Base-by-base conservation (phyloP, 2,329 filamentous ascomycete genomes). In the Pezicula rhizophila region DNA sequence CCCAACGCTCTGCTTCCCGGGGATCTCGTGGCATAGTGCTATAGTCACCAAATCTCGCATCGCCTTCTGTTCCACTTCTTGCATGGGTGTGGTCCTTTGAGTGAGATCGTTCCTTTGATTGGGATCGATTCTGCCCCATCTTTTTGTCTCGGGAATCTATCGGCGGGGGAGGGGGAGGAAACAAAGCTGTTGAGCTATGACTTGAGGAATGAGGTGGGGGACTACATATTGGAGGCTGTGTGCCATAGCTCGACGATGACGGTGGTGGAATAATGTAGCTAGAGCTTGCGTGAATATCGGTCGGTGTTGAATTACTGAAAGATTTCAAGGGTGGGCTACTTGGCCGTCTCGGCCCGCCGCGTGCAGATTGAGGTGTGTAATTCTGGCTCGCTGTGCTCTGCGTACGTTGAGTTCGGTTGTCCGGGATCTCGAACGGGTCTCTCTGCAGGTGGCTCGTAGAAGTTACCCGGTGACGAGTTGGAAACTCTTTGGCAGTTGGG, bases 391-490 rank as follows among this genome's bases (percentile, higher is more conserved):
- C 35, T 20, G 23, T 48, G 26, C 42, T 49, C 20, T 53, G 51
- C 20, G 52, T 56, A 40, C 57, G 57, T 31, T 53, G 34, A 40
- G 52, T 56, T 7, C 49, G 48, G 12, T 48, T 10, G n/a, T 52
- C 46, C 37, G 17, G 41, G 42, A n/a, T 17, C 15, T 34, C 37
- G 4, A 41, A 28, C 5, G 34, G 40, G 33, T 49, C 42, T 38
- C 44, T 45, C 17, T 34, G 23, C 18, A 39, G 40, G 33, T 51
- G 50, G 46, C 51, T 60, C 8, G 58, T 57, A 15, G 61, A 63
- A 38, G 58, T 58, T 39, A 59, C 52, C 18, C 62, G 56, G 12
- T 46, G 46, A 40, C 52, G 44, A 35, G 14, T 42, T 42, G 28
- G 45, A 40, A 28, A 2, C 4, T 42, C 40, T 42, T 42, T 42